A percentile compares a stretch with the other conserved stretches of the same genome.
Evolutionary conservation across 169 alveolate species (phyloP).

Genomic region (Plasmodium gallinaceum): DNA sequence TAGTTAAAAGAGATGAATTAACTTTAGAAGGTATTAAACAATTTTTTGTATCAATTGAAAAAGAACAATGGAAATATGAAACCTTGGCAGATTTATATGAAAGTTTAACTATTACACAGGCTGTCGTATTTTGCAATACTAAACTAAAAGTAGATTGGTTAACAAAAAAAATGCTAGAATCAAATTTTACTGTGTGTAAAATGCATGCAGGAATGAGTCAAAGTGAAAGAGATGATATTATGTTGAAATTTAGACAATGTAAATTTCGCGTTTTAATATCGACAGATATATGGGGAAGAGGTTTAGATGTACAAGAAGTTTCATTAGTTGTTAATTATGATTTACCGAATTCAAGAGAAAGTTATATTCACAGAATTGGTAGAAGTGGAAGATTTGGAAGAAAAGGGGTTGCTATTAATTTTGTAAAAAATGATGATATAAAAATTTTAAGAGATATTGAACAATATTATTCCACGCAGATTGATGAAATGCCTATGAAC

Average conservation of each 20-base stretch:
- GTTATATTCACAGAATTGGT: slow-evolving; percentile 99
- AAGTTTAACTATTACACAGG: slow-evolving; percentile 97
- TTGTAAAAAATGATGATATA: slow-evolving; percentile 96
- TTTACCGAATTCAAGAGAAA: slow-evolving; percentile 96
- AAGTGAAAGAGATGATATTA: slow-evolving; percentile 96
- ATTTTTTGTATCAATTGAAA: slow-evolving; percentile 97
- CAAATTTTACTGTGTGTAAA: slow-evolving; percentile 96
- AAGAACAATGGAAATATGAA: slow-evolving; percentile 97
- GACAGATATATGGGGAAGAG: slow-evolving; percentile 99
- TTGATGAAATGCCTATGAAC: slow-evolving; percentile 99
- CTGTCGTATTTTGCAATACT: slow-evolving; percentile 99
- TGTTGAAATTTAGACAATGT: slow-evolving; percentile 98
- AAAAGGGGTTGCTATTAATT: slow-evolving; percentile 99
- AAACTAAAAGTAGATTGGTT: slow-evolving; percentile 96
- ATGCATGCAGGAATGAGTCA: slow-evolving; percentile 99
- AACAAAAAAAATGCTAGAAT: slow-evolving; percentile 94
- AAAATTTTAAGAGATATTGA: slow-evolving; percentile 96
- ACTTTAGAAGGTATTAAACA: slow-evolving; percentile 99
- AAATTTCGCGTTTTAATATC: slow-evolving; percentile 98
- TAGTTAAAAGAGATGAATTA: slow-evolving; percentile 98
- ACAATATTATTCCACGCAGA: slow-evolving; percentile 98
- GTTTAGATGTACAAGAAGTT: slow-evolving; percentile 99
- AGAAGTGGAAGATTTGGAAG: slow-evolving; percentile 99
- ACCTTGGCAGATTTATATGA: slow-evolving; percentile 96
- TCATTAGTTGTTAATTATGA: slow-evolving; percentile 99